Percentiles rank a stretch among this genome's conserved stretches.
These are phyloP conservation scores for Plasmopara muralis DNA, from an alignment of 352 stramenopile genomes.

Conservation along the genomic window DNA sequence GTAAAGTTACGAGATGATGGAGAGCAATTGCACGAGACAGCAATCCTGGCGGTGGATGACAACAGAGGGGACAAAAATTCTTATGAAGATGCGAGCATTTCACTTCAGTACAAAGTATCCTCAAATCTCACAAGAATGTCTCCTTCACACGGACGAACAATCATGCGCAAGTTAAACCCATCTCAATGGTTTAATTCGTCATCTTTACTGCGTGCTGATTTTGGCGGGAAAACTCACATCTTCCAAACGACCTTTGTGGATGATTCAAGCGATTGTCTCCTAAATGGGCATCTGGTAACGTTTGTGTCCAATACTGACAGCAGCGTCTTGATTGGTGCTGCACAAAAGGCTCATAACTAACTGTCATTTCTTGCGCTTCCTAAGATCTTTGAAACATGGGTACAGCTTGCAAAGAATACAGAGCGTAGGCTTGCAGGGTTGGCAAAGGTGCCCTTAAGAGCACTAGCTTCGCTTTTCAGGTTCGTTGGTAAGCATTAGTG, in stretches of 20 bases:
- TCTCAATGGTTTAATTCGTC: constrained; percentile 3
- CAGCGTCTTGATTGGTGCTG: not conserved
- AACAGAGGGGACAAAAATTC: not conserved
- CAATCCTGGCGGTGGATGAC: not conserved
- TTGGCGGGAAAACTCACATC: constrained; percentile 20
- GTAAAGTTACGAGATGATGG: not conserved
- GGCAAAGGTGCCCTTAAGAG: constrained; percentile 24
- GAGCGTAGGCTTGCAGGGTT: constrained; percentile 29
- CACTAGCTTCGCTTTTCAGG: constrained; percentile 24
- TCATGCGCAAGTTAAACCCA: constrained; percentile 20
- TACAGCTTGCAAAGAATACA: constrained; percentile 5
- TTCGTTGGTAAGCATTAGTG: constrained; percentile 7
- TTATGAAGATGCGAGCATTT: constrained; percentile 6
- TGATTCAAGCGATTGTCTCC: constrained; percentile 19
- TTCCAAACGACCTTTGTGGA: constrained; percentile 23
- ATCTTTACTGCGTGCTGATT: constrained; percentile 9
- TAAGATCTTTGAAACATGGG: constrained; percentile 42
- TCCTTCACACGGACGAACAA: constrained; percentile 22
- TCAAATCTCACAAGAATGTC: constrained; percentile 17
- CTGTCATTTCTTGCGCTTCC: not conserved
- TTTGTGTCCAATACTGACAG: not conserved
- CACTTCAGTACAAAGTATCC: constrained; percentile 23
- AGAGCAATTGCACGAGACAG: not conserved
- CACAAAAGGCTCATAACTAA: not conserved
- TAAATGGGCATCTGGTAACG: constrained; percentile 29